Percentiles rank a stretch among this genome's conserved stretches.
Conservation (phyloP, 2,329 filamentous ascomycete genomes). For the Pseudogymnoascus sp. region DNA sequence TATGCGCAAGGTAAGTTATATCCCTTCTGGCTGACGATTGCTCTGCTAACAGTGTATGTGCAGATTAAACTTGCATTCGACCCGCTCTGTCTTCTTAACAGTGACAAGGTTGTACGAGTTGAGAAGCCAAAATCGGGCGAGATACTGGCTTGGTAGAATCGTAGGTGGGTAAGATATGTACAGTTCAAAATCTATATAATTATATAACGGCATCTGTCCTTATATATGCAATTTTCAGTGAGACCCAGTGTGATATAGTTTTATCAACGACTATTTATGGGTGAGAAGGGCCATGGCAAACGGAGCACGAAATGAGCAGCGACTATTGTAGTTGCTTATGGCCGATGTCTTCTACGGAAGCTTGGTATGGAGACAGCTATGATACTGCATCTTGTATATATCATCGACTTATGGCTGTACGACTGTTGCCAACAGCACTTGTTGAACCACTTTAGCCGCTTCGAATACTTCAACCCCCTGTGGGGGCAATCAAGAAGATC, state of each 20-base stretch:
- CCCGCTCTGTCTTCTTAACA: slow-evolving; percentile 58
- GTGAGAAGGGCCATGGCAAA: too few relatives aligned
- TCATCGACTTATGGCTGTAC: neutral
- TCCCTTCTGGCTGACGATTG: neutral
- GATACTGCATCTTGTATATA: too few relatives aligned
- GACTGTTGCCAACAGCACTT: neutral
- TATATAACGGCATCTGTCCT: neutral
- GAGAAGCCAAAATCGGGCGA: slow-evolving; percentile 44
- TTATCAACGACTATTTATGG: neutral
- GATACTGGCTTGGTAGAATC: slow-evolving; percentile 36
- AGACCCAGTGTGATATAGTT: neutral
- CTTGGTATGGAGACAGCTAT: too few relatives aligned
- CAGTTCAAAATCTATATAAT: neutral
- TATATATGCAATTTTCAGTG: neutral
- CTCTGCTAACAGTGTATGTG: neutral
- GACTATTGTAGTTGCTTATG: too few relatives aligned
- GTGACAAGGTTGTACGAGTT: slow-evolving; percentile 59
- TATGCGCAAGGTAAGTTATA: slow-evolving; percentile 62
- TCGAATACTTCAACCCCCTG: neutral
- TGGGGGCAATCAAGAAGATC: neutral
- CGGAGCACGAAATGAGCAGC: too few relatives aligned
- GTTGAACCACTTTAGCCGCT: neutral
- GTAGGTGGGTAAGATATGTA: neutral
- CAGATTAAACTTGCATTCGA: slow-evolving; percentile 76
- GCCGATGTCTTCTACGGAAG: too few relatives aligned